phyloP scores from a whole-genome alignment of 495 filamentous ascomycete species.

The Aspergillus steynii region DNA sequence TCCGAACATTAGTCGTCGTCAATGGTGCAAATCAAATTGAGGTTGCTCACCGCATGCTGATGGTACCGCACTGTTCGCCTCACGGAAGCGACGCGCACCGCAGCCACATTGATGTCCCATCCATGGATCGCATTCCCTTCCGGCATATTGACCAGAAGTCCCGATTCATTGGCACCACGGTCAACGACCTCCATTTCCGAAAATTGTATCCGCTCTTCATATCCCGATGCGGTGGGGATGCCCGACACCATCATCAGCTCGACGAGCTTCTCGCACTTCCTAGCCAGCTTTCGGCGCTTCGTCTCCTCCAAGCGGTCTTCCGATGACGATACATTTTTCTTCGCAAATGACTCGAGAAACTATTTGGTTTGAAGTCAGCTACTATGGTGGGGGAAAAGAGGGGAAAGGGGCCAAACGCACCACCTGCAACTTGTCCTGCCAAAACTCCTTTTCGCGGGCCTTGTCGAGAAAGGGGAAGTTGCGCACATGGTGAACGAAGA shows the following conservation, averaged over 20 bases:
- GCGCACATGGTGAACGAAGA: constrained; percentile 96
- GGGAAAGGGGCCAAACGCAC: constrained; percentile 51
- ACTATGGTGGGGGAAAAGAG: background rate
- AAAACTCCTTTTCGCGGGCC: constrained; percentile 97
- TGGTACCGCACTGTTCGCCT: constrained; percentile 90
- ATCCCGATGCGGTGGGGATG: constrained; percentile 91
- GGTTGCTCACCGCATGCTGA: constrained; percentile 75
- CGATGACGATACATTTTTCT: constrained; percentile 93
- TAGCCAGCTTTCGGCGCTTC: constrained; percentile 86
- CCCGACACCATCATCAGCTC: constrained; percentile 99
- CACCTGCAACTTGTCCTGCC: constrained; percentile 97
- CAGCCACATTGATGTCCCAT: constrained; percentile 96
- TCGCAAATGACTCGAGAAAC: constrained; percentile 98
- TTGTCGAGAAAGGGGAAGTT: constrained; percentile 97
- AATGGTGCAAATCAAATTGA: background rate
- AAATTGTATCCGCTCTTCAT: constrained; percentile 94
- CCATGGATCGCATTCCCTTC: constrained; percentile 90
- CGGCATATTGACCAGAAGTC: constrained; percentile 78
- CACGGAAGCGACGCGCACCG: constrained; percentile 74
- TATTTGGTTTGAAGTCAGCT: constrained; percentile 28
- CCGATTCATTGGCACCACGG: constrained; percentile 85
- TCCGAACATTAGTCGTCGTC: constrained; percentile 10
- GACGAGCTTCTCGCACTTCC: constrained; percentile 91
- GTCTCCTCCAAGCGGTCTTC: constrained; percentile 96
- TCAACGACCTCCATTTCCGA: constrained; percentile 96